Percentiles rank a stretch among this genome's conserved stretches.
Evolutionary conservation across 2,329 filamentous ascomycete species (phyloP).

Genomic region (Sporothrix pallida): DNA sequence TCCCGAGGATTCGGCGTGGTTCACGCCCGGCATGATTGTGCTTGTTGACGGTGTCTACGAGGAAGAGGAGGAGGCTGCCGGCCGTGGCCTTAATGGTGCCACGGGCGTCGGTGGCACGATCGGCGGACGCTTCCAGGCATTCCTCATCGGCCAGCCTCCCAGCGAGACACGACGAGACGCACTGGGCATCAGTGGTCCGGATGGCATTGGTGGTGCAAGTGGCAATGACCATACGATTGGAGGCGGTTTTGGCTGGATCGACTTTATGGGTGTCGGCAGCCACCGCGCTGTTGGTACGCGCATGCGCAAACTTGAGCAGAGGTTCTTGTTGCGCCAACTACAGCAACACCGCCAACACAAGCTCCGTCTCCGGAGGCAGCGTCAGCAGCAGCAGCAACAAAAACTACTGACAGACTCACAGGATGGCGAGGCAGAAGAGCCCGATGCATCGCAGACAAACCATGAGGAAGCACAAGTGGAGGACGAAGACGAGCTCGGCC

Average conservation of each 20-base stretch:
- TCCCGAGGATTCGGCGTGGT: slow-evolving; percentile 87
- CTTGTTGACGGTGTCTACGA: slow-evolving; percentile 96
- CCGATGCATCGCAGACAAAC: slow-evolving; percentile 4
- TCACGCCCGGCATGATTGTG: slow-evolving; percentile 94
- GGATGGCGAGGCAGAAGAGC: slow-evolving; percentile 34
- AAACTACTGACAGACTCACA: neutral
- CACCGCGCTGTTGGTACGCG: slow-evolving; percentile 80
- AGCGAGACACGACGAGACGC: slow-evolving; percentile 83
- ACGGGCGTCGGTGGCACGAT: slow-evolving; percentile 88
- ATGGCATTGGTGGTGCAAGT: slow-evolving; percentile 50
- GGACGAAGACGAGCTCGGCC: neutral
- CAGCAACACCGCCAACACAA: slow-evolving; percentile 38
- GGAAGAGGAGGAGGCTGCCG: slow-evolving; percentile 78
- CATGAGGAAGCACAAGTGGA: neutral
- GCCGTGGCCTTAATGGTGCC: slow-evolving; percentile 73
- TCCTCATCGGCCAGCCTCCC: slow-evolving; percentile 89
- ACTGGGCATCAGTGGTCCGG: slow-evolving; percentile 69
- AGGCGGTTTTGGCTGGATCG: slow-evolving; percentile 94
- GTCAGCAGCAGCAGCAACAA: slow-evolving; percentile 38
- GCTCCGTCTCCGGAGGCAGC: slow-evolving; percentile 15
- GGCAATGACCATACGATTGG: slow-evolving; percentile 65
- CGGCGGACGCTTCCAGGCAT: slow-evolving; percentile 88
- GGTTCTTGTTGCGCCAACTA: slow-evolving; percentile 59
- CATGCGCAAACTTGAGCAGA: slow-evolving; percentile 81
- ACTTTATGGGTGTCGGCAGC: slow-evolving; percentile 90